These are phyloP conservation scores for Diaporthe sp. DNA, from an alignment of 2,329 filamentous ascomycete species.

Conservation along the genomic window DNA sequence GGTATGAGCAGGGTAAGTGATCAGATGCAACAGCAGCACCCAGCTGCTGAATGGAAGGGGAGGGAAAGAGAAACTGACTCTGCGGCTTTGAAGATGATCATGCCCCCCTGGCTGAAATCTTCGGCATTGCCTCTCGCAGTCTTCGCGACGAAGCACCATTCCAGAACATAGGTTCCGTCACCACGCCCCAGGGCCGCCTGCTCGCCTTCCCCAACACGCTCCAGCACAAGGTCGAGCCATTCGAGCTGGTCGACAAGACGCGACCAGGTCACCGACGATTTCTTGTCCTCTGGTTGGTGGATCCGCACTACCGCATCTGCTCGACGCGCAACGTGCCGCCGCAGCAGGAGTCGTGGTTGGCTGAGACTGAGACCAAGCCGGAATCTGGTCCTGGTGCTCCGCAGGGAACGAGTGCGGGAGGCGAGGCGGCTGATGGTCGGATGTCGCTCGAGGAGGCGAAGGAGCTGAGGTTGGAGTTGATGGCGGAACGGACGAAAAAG, in stretches of 20 bases:
- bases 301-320: conserved; percentile 64
- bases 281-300: conserved; percentile 70
- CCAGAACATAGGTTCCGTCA: conserved; percentile 57
- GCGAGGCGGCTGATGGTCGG: conserved; percentile 34
- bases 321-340: conserved; percentile 57
- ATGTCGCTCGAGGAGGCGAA: conserved; percentile 39
- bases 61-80: background rate
- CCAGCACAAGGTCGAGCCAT: conserved; percentile 65
- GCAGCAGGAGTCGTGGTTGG: conserved; percentile 53
- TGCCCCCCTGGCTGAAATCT: conserved; percentile 40
- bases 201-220: conserved; percentile 57
- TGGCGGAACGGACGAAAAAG: conserved; percentile 32
- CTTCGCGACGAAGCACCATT: conserved; percentile 44
- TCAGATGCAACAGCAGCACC: background rate
- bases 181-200: conserved; percentile 56
- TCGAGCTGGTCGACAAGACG: conserved; percentile 61
- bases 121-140: conserved; percentile 26
- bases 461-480: conserved; percentile 34
- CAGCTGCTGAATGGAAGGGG: no score
- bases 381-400: background rate
- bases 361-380: conserved; percentile 35
- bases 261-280: conserved; percentile 68
- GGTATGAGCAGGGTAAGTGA: conserved; percentile 16
- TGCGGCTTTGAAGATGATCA: conserved; percentile 36
- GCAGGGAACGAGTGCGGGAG: conserved; percentile 15